Conservation (phyloP, 2,329 filamentous ascomycete genomes). For the Lachnellula arida region DNA sequence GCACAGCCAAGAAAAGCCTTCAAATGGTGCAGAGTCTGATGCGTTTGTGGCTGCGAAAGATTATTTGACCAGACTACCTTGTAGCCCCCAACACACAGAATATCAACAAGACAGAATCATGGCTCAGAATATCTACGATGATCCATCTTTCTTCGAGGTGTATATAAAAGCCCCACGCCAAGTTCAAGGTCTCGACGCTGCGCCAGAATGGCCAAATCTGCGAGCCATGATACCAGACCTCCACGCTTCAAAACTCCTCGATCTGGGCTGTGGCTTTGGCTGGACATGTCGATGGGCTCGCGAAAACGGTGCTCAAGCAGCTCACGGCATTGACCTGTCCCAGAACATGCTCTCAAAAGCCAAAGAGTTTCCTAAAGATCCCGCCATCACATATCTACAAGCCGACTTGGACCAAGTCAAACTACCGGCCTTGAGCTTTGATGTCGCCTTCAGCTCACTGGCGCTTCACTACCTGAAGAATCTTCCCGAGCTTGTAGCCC, state of each 20-base stretch:
- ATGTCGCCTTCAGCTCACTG: constrained; percentile 80
- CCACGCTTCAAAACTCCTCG: constrained; percentile 34
- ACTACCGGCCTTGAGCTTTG: constrained; percentile 59
- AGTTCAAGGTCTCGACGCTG: constrained; percentile 35
- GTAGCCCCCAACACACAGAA: too few species aligned
- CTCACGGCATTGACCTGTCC: constrained; percentile 40
- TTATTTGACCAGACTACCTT: too few species aligned
- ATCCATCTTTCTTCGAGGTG: constrained; percentile 38
- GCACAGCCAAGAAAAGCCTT: too few species aligned
- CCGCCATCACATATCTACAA: constrained; percentile 31
- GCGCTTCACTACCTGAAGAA: constrained; percentile 96
- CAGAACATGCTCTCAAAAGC: constrained; percentile 41
- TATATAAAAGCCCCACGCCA: constrained; percentile 41
- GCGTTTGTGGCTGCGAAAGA: background rate
- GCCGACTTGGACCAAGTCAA: constrained; percentile 34
- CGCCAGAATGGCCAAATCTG: constrained; percentile 43
- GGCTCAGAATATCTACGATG: constrained; percentile 41
- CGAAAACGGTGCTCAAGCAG: constrained; percentile 34
- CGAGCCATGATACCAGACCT: constrained; percentile 36
- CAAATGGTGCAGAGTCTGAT: background rate
- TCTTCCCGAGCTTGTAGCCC: constrained; percentile 71
- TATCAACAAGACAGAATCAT: constrained; percentile 10
- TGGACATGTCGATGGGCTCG: constrained; percentile 43
- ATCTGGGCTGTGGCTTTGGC: constrained; percentile 44
- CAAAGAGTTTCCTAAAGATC: constrained; percentile 13